These are phyloP conservation scores for Penicillium sp. DNA, from an alignment of 2,329 filamentous ascomycete genomes.

Conservation along the genomic window DNA sequence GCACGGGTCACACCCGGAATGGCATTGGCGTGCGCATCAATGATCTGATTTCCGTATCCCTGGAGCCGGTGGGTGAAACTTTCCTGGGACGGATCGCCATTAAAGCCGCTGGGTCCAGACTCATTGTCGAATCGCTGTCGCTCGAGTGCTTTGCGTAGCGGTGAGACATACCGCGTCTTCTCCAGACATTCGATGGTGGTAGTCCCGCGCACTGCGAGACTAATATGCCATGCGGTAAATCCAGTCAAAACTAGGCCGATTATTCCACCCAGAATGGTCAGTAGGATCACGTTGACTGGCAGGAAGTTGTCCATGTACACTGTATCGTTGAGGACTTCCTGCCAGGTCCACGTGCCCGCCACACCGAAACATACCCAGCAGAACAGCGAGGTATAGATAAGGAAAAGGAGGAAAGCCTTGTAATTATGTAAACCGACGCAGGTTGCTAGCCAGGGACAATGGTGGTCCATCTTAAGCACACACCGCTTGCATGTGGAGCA, in stretches of 20 bases:
- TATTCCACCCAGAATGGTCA: slow-evolving; percentile 83
- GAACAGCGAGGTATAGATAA: slow-evolving; percentile 85
- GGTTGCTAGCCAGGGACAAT: slow-evolving; percentile 96
- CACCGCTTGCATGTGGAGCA: slow-evolving; percentile 93
- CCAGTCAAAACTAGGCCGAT: slow-evolving; percentile 85
- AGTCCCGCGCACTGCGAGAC: slow-evolving; percentile 73
- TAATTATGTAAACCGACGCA: slow-evolving; percentile 94
- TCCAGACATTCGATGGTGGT: slow-evolving; percentile 97
- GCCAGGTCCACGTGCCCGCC: slow-evolving; percentile 78
- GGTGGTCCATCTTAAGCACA: slow-evolving; percentile 99
- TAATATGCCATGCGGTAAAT: slow-evolving; percentile 90
- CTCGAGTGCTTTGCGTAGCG: slow-evolving; percentile 69
- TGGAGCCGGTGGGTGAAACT: slow-evolving; percentile 49
- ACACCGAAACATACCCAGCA: slow-evolving; percentile 79
- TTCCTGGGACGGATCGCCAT: slow-evolving; percentile 32
- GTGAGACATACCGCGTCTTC: slow-evolving; percentile 89
- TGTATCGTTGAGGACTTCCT: slow-evolving; percentile 70
- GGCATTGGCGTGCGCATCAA: slow-evolving; percentile 79
- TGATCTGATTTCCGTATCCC: slow-evolving; percentile 68
- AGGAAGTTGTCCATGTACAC: slow-evolving; percentile 73
- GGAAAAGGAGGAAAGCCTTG: slow-evolving; percentile 90
- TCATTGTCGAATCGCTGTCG: slow-evolving; percentile 58
- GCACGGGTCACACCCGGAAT: slow-evolving; percentile 76
- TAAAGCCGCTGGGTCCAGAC: slow-evolving; percentile 29
- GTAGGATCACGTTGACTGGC: slow-evolving; percentile 86